Evolutionary conservation across 1,139 yeast genomes (phyloP).

Genomic region (Taphrina populina): DNA sequence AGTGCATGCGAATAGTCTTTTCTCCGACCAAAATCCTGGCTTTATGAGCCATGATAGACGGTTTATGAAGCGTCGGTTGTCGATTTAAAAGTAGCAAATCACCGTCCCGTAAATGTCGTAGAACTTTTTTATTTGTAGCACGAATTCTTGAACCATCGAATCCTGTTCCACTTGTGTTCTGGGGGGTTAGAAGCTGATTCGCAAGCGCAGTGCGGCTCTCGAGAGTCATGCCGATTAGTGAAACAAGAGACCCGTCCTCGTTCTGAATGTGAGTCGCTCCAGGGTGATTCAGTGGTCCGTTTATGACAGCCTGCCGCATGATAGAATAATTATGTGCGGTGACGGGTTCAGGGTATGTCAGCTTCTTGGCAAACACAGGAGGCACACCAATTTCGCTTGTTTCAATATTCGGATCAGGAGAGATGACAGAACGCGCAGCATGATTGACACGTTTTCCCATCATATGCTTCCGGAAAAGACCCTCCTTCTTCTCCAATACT

Average conservation of each 20-base stretch:
- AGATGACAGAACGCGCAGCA: conserved; percentile 98
- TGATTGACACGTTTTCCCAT: conserved; percentile 99
- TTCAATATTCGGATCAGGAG: conserved; percentile 97
- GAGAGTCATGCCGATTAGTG: conserved; percentile 80
- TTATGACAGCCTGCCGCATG: conserved; percentile 88
- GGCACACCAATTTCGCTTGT: conserved; percentile 99
- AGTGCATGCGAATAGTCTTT: conserved; percentile 92
- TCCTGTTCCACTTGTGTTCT: conserved; percentile 46
- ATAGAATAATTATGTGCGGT: conserved; percentile 90
- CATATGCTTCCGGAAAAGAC: conserved; percentile 97
- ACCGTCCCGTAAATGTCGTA: conserved; percentile 87
- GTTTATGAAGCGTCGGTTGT: conserved; percentile 98
- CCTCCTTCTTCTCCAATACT: conserved; percentile 97
- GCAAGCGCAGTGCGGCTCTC: conserved; percentile 98
- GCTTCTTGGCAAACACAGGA: conserved; percentile 91
- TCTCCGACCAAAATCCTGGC: conserved; percentile 97
- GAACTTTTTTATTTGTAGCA: conserved; percentile 78
- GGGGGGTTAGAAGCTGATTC: conserved; percentile 87
- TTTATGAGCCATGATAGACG: conserved; percentile 99
- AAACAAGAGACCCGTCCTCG: conserved; percentile 87
- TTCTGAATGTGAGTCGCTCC: conserved; percentile 96
- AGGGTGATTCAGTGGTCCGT: conserved; percentile 98
- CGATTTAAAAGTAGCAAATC: conserved; percentile 98
- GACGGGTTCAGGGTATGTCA: conserved; percentile 98
- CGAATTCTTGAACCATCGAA: conserved; percentile 48